These are phyloP conservation scores for Allium cepa DNA, from an alignment of 106 monocot species.

Conservation along the genomic window DNA sequence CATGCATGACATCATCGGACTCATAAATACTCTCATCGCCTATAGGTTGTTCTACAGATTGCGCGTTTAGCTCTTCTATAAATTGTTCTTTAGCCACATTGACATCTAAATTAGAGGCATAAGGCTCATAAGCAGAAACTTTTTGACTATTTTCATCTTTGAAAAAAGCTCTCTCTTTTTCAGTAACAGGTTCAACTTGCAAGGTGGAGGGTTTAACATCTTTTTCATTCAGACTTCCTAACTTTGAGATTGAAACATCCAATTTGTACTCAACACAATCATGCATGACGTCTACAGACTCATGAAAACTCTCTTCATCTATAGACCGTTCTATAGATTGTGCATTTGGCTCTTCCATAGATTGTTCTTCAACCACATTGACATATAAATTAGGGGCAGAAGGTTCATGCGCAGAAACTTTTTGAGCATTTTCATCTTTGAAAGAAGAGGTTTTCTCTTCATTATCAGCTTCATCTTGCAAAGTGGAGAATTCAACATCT, in stretches of 20 bases:
- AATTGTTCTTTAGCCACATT: background rate
- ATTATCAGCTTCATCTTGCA: background rate
- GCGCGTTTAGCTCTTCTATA: background rate
- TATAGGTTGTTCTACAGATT: too few species aligned
- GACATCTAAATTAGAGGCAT: too few species aligned
- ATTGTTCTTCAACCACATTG: background rate
- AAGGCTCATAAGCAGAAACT: background rate
- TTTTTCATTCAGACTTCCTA: background rate
- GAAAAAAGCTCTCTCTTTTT: background rate
- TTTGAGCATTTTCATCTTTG: slow-evolving; percentile 3
- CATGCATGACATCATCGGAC: too few species aligned
- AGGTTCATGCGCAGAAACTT: background rate
- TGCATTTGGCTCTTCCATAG: background rate
- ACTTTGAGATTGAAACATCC: too few species aligned
- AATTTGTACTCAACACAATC: too few species aligned
- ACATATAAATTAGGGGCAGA: too few species aligned
- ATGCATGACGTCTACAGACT: too few species aligned
- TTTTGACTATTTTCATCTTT: slow-evolving; percentile 3
- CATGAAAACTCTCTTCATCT: too few species aligned
- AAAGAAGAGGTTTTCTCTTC: background rate
- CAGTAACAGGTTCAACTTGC: background rate
- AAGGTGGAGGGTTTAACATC: background rate
- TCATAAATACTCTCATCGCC: too few species aligned
- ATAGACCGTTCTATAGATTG: too few species aligned
- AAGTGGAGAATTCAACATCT: background rate